Base-by-base conservation (phyloP, 2,329 filamentous ascomycete genomes). In the Rasamsonia emersonii region DNA sequence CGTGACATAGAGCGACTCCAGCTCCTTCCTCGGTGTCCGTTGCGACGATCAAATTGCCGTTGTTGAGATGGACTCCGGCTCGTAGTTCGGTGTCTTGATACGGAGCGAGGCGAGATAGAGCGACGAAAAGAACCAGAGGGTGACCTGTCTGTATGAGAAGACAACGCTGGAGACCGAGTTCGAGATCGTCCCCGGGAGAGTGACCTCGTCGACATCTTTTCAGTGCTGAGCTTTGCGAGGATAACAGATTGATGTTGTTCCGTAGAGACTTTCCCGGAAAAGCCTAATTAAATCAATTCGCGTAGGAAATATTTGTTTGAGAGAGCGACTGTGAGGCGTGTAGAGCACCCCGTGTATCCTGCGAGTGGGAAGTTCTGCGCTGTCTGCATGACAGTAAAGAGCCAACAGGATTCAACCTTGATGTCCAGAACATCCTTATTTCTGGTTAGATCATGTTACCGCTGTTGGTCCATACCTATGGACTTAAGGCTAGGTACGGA, bases 91-190 rank as follows among this genome's bases (percentile, higher is more conserved):
- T 50, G 49, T 32, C 42, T 49, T 23, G 54, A 53, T 17, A 41
- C 40, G 31, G 49, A 50, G 19, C 51, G 55, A 30, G 55, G 53
- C 19, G 59, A 58, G 25, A 50, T 47, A 13, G 59, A 61, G 27
- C 50, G 55, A 21, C 42, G 52, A 24, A 44, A 44, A 19, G 51
- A 50, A 18, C 33, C 45, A 23, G 51, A 54, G 16, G 41, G 45
- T 23, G 43, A 37, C 35, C 40, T 24, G 9, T 24, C 29, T 9
- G n/a, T 21, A 34, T 28, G 28, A 26, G 41, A 32, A 9, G 45
- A 41, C 32, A 28, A 34, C 9, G 37, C 39, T 10, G 41, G 42
- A 4, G 46, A 44, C 35, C 45, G 36, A 14, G 33, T 31, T 38
- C 31, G 33, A 34, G 57, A 58, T 18, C 45, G 50, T 13, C 44